phyloP scores from a whole-genome alignment of 2,329 filamentous ascomycete species.

The Aspergillus sp. region DNA sequence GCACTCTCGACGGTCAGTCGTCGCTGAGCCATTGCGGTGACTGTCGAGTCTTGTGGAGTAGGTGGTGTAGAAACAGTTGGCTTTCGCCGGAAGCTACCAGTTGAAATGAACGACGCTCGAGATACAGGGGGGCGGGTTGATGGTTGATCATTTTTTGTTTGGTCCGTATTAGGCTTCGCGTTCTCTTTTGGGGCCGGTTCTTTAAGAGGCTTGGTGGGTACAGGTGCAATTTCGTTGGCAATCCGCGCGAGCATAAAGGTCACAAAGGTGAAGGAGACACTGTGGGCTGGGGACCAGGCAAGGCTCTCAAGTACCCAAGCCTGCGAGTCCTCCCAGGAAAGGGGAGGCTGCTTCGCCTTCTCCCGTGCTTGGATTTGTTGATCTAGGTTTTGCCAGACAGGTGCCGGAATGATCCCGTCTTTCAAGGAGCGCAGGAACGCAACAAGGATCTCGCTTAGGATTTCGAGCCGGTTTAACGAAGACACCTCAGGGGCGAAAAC shows the following conservation, averaged over 20 bases:
- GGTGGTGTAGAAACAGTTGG: conserved; percentile 25
- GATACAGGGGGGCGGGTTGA: conserved; percentile 19
- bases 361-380: conserved; percentile 53
- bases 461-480: conserved; percentile 69
- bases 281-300: conserved; percentile 70
- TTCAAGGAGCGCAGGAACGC: conserved; percentile 72
- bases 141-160: conserved; percentile 8
- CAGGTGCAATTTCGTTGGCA: conserved; percentile 53
- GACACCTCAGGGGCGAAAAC: conserved; percentile 64
- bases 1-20: conserved; percentile 60
- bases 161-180: conserved; percentile 2
- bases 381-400: conserved; percentile 71
- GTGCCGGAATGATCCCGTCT: conserved; percentile 73
- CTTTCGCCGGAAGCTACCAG: conserved; percentile 31
- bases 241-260: conserved; percentile 71
- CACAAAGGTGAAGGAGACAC: conserved; percentile 85
- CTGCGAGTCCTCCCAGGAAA: conserved; percentile 56
- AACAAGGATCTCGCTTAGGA: conserved; percentile 69
- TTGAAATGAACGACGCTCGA: conserved; percentile 30
- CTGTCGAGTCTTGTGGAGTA: conserved; percentile 23
- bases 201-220: conserved; percentile 24
- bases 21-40: conserved; percentile 39
- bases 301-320: conserved; percentile 71
- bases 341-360: conserved; percentile 49
- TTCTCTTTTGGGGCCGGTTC: conserved; percentile 2